These are phyloP conservation scores for Wickerhamomyces chaumierensis DNA, from an alignment of 805 yeast species.

Conservation along the genomic window DNA sequence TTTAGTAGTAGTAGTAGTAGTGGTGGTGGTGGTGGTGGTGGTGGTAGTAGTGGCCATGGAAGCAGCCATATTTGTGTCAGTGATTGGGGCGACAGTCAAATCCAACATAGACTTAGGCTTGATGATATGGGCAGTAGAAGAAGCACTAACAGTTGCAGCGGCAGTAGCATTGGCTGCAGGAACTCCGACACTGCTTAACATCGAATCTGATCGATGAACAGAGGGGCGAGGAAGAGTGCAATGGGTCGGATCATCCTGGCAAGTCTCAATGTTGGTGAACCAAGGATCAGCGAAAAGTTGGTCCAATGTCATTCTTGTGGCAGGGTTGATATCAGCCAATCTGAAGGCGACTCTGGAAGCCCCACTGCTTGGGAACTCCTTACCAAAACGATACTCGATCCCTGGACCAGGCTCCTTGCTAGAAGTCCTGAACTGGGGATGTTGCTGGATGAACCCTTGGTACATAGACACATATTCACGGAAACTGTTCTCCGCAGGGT, in stretches of 20 bases:
- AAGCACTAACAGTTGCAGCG: too few relatives aligned
- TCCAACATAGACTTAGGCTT: slow-evolving; percentile 18
- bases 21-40: too few relatives aligned
- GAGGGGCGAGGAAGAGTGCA: background rate
- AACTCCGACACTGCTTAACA: background rate
- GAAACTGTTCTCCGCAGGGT: slow-evolving; percentile 34
- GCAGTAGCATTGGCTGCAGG: slow-evolving; percentile 1
- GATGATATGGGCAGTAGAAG: slow-evolving; percentile 4
- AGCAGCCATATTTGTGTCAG: too few relatives aligned
- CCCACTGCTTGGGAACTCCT: slow-evolving; percentile 43
- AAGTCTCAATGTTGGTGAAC: slow-evolving; percentile 48
- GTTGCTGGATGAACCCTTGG: slow-evolving; percentile 24
- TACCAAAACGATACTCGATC: slow-evolving; percentile 58
- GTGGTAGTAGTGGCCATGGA: too few relatives aligned
- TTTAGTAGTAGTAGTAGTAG: too few relatives aligned
- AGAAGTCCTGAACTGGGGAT: slow-evolving; percentile 37
- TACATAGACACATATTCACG: slow-evolving; percentile 45
- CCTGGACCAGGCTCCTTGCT: slow-evolving; percentile 53
- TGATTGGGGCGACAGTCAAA: slow-evolving; percentile 1
- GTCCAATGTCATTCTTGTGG: slow-evolving; percentile 41
- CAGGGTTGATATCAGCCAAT: slow-evolving; percentile 51
- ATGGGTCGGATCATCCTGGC: slow-evolving; percentile 36
- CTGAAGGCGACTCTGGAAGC: slow-evolving; percentile 69
- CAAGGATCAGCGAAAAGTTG: slow-evolving; percentile 52
- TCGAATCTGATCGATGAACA: slow-evolving; percentile 1